A percentile compares a stretch with the other conserved stretches of the same genome.
Conservation (phyloP, 2,329 filamentous ascomycete species). For the Ophiocordyceps australis region DNA sequence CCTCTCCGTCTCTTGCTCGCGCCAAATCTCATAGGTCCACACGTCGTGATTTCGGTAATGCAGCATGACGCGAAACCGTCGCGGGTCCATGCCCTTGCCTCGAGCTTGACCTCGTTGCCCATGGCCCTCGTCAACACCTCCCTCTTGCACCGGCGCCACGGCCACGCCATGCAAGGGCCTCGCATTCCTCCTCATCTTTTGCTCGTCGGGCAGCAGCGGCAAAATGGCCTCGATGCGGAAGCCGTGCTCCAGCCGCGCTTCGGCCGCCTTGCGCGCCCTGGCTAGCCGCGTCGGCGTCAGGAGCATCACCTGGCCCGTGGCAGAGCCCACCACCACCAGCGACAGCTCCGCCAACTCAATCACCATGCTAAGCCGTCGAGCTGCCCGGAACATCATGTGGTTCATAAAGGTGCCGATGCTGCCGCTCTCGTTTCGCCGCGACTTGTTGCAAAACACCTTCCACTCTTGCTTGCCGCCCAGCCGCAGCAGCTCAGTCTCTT, state of each 20-base stretch:
- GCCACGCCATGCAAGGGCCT: constrained; percentile 48
- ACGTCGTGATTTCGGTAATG: constrained; percentile 55
- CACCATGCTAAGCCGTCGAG: constrained; percentile 35
- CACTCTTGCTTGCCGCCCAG: too few relatives aligned
- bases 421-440: too few relatives aligned
- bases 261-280: constrained; percentile 5
- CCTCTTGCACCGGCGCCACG: constrained; percentile 40
- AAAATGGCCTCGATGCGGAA: constrained; percentile 36
- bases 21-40: constrained; percentile 47
- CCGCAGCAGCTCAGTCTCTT: constrained; percentile 27
- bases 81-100: constrained; percentile 10
- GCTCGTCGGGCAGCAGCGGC: constrained; percentile 28
- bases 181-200: constrained; percentile 19
- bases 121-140: constrained; percentile 4
- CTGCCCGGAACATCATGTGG: constrained; percentile 12
- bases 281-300: constrained; percentile 30
- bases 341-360: constrained; percentile 49
- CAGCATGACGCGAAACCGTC: constrained; percentile 49
- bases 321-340: constrained; percentile 48
- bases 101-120: constrained; percentile 5
- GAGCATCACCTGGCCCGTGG: constrained; percentile 47
- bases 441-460: too few relatives aligned
- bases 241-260: constrained; percentile 14
- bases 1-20: constrained; percentile 17
- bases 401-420: too few relatives aligned